These are phyloP conservation scores for Phytophthora citricola DNA, from an alignment of 352 stramenopile genomes.

Conservation along the genomic window DNA sequence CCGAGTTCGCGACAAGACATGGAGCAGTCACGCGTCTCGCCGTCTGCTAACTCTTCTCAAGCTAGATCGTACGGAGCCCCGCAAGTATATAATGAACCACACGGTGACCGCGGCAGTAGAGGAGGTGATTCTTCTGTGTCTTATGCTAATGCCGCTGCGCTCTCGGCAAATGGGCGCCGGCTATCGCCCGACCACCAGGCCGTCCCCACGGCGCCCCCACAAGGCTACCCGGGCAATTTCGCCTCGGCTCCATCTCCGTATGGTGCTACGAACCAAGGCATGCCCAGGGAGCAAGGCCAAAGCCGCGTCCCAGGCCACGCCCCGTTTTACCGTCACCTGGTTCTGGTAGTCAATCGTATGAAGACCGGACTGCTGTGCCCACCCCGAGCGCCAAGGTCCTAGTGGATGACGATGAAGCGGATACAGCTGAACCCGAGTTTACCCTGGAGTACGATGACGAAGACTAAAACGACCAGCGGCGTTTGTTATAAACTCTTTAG, in stretches of 20 bases:
- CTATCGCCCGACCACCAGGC: slow-evolving; percentile 22
- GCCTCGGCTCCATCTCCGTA: slow-evolving; percentile 30
- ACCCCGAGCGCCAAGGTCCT: slow-evolving; percentile 26
- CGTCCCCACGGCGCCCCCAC: slow-evolving; percentile 6
- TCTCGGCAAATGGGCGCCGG: slow-evolving; percentile 28
- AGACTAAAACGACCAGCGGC: slow-evolving; percentile 45
- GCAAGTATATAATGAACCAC: slow-evolving; percentile 71
- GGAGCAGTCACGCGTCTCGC: slow-evolving; percentile 27
- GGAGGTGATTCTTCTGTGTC: slow-evolving; percentile 54
- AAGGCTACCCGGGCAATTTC: slow-evolving; percentile 28
- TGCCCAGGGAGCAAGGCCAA: slow-evolving; percentile 29
- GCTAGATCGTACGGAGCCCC: slow-evolving; percentile 68
- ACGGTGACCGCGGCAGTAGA: slow-evolving; percentile 54
- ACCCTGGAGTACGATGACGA: slow-evolving; percentile 84
- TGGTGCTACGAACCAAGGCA: slow-evolving; percentile 23
- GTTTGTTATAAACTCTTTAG: slow-evolving; percentile 31
- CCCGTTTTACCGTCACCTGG: slow-evolving; percentile 28
- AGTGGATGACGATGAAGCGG: slow-evolving; percentile 69
- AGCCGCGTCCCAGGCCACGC: slow-evolving; percentile 23
- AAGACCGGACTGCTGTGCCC: slow-evolving; percentile 5
- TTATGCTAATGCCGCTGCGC: slow-evolving; percentile 48
- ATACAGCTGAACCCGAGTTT: slow-evolving; percentile 67
- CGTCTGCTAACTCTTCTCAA: slow-evolving; percentile 41
- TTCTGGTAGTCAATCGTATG: slow-evolving; percentile 33
- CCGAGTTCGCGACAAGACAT: slow-evolving; percentile 22